Percentiles rank a stretch among this genome's conserved stretches.
These are phyloP conservation scores for Furcasterigmium furcatum DNA, from an alignment of 2,329 filamentous ascomycete species.

Conservation along the genomic window DNA sequence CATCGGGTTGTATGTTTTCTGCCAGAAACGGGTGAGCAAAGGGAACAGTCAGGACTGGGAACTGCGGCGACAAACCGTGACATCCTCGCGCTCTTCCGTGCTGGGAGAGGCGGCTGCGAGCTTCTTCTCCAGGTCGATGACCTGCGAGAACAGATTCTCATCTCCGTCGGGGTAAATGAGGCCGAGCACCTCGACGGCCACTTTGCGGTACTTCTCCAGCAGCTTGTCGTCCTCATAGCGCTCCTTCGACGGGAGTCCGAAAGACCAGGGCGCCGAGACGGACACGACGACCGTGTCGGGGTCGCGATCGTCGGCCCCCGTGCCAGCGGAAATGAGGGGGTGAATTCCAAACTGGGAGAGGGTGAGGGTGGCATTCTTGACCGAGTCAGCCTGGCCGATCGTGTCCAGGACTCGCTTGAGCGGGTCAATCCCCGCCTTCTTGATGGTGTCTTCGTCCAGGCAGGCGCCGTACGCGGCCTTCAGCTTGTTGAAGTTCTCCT, in stretches of 20 bases:
- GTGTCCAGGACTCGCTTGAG: slow-evolving; percentile 52
- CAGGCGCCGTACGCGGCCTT: slow-evolving; percentile 64
- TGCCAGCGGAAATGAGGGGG: slow-evolving; percentile 29
- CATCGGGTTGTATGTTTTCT: slow-evolving; percentile 65
- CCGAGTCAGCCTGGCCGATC: slow-evolving; percentile 13
- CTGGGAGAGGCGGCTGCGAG: slow-evolving; percentile 57
- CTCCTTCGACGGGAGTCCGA: slow-evolving; percentile 61
- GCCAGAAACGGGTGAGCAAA: background rate
- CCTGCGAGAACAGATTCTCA: slow-evolving; percentile 33
- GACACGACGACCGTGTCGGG: slow-evolving; percentile 31
- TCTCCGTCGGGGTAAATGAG: slow-evolving; percentile 28
- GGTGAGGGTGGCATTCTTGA: slow-evolving; percentile 40
- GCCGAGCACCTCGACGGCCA: slow-evolving; percentile 17
- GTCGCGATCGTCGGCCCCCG: slow-evolving; percentile 39
- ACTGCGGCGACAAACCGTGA: slow-evolving; percentile 38
- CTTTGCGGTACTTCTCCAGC: slow-evolving; percentile 43
- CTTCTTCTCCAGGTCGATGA: slow-evolving; percentile 58
- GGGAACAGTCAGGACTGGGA: background rate
- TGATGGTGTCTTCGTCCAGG: slow-evolving; percentile 57
- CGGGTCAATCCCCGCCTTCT: slow-evolving; percentile 51
- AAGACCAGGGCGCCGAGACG: slow-evolving; percentile 40
- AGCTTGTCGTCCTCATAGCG: slow-evolving; percentile 55
- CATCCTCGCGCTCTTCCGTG: slow-evolving; percentile 55
- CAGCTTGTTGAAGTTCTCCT: slow-evolving; percentile 64
- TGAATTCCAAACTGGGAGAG: slow-evolving; percentile 42